Percentiles rank a stretch among this genome's conserved stretches.
Conservation (phyloP, 805 yeast species). For the Citeromyces nyonsensis region DNA sequence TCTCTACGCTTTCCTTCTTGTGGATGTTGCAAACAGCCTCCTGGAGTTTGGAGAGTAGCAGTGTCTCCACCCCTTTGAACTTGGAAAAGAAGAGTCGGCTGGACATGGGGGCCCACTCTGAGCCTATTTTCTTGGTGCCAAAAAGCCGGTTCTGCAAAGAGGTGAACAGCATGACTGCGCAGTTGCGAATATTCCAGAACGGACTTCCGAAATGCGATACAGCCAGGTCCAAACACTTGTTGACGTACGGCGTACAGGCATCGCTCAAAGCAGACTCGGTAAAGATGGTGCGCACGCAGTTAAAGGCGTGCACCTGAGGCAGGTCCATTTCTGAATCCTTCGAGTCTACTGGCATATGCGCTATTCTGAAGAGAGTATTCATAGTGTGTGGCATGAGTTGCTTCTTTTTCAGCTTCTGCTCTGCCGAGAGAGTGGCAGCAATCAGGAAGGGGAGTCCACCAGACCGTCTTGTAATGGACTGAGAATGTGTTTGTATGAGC, state of each 20-base stretch:
- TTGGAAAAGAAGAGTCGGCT: constrained; percentile 61
- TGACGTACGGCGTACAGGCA: constrained; percentile 31
- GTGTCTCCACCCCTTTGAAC: constrained; percentile 33
- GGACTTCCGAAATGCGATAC: constrained; percentile 46
- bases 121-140: constrained; percentile 34
- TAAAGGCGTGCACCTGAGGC: constrained; percentile 90
- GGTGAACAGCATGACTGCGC: constrained; percentile 87
- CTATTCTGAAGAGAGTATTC: constrained; percentile 33
- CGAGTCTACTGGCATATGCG: constrained; percentile 28
- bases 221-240: constrained; percentile 43
- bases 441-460: constrained; percentile 82
- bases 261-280: constrained; percentile 54
- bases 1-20: constrained; percentile 25
- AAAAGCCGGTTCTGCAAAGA: constrained; percentile 71
- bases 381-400: constrained; percentile 35
- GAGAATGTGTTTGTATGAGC: constrained; percentile 38
- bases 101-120: constrained; percentile 21
- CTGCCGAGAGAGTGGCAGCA: constrained; percentile 56
- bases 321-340: constrained; percentile 42
- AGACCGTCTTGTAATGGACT: constrained; percentile 73
- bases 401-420: constrained; percentile 8
- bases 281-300: constrained; percentile 64
- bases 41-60: constrained; percentile 28
- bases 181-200: constrained; percentile 80
- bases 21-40: constrained; percentile 3